These are phyloP conservation scores for Cyclanthera cordifolia DNA, from an alignment of 306 rosid species.

Conservation along the genomic window DNA sequence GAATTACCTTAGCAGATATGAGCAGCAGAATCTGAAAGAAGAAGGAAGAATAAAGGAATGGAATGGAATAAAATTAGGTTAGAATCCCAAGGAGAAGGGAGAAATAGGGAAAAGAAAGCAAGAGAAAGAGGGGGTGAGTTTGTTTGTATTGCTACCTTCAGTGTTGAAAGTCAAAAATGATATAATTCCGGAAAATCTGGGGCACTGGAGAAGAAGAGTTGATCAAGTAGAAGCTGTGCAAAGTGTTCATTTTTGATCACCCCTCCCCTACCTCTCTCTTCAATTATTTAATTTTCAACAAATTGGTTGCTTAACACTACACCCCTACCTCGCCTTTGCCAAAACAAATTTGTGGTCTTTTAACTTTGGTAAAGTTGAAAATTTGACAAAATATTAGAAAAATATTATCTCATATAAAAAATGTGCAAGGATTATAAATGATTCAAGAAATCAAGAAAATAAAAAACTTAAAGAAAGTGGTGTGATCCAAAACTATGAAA, in stretches of 20 bases:
- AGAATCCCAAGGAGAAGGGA: background rate
- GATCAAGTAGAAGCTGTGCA: background rate
- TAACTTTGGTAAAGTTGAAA: too few species aligned
- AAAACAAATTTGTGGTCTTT: too few species aligned
- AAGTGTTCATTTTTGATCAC: background rate
- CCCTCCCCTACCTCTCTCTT: too few species aligned
- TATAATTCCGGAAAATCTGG: background rate
- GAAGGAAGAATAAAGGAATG: slow-evolving; percentile 25
- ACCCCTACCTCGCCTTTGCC: too few species aligned
- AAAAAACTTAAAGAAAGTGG: too few species aligned
- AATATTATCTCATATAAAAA: too few species aligned
- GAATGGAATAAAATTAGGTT: background rate
- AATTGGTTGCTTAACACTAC: background rate
- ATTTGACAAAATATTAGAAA: too few species aligned
- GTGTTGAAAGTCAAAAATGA: background rate
- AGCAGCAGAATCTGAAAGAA: slow-evolving; percentile 29
- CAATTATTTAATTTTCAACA: too few species aligned
- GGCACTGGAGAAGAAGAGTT: background rate
- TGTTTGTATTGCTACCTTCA: background rate
- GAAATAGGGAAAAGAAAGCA: background rate
- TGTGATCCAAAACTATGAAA: too few species aligned
- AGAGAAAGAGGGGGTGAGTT: background rate
- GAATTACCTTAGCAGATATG: slow-evolving; percentile 16
- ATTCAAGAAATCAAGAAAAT: too few species aligned
- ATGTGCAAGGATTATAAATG: too few species aligned